Evolutionary conservation across 2,329 filamentous ascomycete genomes (phyloP).

Genomic region (Colletotrichum sp.): DNA sequence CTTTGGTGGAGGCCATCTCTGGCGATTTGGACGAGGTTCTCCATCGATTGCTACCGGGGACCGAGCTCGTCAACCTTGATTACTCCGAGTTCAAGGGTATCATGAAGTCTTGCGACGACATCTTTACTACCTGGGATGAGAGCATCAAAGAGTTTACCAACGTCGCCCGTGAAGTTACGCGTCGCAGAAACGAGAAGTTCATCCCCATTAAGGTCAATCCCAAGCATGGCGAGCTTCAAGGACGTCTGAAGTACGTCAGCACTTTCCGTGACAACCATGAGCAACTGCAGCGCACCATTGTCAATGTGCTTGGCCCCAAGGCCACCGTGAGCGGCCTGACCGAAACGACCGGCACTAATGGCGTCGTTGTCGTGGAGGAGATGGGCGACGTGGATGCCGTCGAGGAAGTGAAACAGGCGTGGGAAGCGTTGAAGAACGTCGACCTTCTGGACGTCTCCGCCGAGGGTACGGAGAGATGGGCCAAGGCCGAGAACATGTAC

Average conservation of each 20-base stretch:
- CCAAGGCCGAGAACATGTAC: slow-evolving; percentile 92
- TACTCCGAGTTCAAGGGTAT: slow-evolving; percentile 88
- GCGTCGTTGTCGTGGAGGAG: slow-evolving; percentile 81
- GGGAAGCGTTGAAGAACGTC: slow-evolving; percentile 91
- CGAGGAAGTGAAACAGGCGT: slow-evolving; percentile 93
- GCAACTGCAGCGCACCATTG: slow-evolving; percentile 93
- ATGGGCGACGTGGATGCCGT: slow-evolving; percentile 97
- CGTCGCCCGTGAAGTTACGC: slow-evolving; percentile 91
- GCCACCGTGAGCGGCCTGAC: slow-evolving; percentile 59
- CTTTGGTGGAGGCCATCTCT: slow-evolving; percentile 96
- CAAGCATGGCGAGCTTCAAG: slow-evolving; percentile 86
- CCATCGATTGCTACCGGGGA: slow-evolving; percentile 84
- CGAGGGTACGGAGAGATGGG: slow-evolving; percentile 91
- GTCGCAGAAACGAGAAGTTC: slow-evolving; percentile 94
- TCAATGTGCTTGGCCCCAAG: slow-evolving; percentile 90
- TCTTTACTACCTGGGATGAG: slow-evolving; percentile 94
- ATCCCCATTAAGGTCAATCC: slow-evolving; percentile 96
- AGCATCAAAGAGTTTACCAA: slow-evolving; percentile 98
- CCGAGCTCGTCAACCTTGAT: slow-evolving; percentile 87
- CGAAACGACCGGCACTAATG: slow-evolving; percentile 59
- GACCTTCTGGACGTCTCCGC: slow-evolving; percentile 91
- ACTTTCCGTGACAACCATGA: slow-evolving; percentile 98
- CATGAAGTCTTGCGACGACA: slow-evolving; percentile 82
- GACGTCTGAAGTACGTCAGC: slow-evolving; percentile 89
- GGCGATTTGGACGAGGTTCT: slow-evolving; percentile 87